Base-by-base conservation (phyloP, 176 grass and related monocot genomes). In the Tuctoria greenei region DNA sequence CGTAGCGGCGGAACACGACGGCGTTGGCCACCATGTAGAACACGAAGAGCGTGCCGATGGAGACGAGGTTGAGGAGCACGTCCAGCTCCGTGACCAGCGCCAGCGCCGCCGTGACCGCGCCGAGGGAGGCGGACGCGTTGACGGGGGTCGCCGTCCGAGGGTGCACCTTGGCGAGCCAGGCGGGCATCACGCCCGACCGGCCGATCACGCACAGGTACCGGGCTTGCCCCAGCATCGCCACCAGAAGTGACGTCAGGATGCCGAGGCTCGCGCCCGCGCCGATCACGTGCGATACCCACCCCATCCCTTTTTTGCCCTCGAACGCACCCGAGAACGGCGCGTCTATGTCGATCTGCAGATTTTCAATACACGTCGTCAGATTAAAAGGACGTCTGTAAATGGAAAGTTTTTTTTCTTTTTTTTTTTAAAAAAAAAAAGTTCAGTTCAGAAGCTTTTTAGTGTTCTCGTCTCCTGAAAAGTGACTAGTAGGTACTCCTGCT, bases 11-110 rank as follows among this genome's bases (percentile, higher is more conserved):
- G 82, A 90, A 99, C 21, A 99, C 60, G 34, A 99, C 79, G 46
- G 95, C 95, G 71, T 95, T 99, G 79, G 89, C 85, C 16, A 99
- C 95, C 91, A 99, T 99, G 87, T 99, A 99, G 81, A 99, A 99
- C 65, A 99, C 95, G 74, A 95, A 95, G 82, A 99, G 91, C 58
- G 95, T 99, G 82, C 95, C 95, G 73, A 99, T 99, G 79, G 84
- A 86, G 45, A 99, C 71, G 31, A 99, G 91, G 54, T 95, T 83
- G 63, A 99, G 89, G 49, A 95, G 82, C 79, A 99, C 82, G 57
- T 95, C 79, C 43, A 99, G 85, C 39, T 99, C 89, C 34, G 91
- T 99, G 79, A 99, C 77, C 52, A 99, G 79, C n/a, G 95, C 95
- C 24, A 99, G 72, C 15, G 69, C 89, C 39, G 95, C 91, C 60